phyloP scores from a whole-genome alignment of 2,329 filamentous ascomycete genomes.

The Penicillium sp. region DNA sequence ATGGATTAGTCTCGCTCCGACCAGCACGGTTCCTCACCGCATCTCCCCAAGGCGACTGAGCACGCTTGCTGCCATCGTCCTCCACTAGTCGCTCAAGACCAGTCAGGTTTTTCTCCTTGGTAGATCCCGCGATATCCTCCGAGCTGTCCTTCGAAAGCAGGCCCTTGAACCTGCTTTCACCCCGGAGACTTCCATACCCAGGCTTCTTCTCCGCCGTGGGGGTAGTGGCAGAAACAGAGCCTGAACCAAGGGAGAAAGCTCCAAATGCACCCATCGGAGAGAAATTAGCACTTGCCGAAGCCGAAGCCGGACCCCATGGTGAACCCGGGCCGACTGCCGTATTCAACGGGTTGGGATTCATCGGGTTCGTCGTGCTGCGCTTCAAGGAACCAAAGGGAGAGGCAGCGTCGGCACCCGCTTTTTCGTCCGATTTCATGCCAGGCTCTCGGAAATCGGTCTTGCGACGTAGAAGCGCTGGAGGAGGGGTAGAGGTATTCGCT shows the following conservation, averaged over 20 bases:
- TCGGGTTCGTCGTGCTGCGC: conserved; percentile 56
- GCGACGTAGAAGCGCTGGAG: conserved; percentile 60
- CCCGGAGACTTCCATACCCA: conserved; percentile 64
- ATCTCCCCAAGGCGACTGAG: conserved; percentile 55
- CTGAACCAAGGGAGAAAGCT: conserved; percentile 70
- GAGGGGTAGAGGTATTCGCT: conserved; percentile 59
- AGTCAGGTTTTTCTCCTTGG: conserved; percentile 57
- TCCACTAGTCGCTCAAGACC: conserved; percentile 57
- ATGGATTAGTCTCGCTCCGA: conserved; percentile 52
- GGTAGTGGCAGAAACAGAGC: conserved; percentile 45
- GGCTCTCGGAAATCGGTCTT: conserved; percentile 63
- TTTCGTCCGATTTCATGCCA: conserved; percentile 48
- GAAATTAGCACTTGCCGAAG: conserved; percentile 62
- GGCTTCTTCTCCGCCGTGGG: conserved; percentile 69
- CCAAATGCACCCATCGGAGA: conserved; percentile 84
- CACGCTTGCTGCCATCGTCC: conserved; percentile 46
- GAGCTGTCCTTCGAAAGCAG: conserved; percentile 75
- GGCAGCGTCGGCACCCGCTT: conserved; percentile 43
- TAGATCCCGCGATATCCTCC: conserved; percentile 59
- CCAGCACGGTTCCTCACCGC: conserved; percentile 47
- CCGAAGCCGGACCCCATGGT: conserved; percentile 60
- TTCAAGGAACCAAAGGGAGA: conserved; percentile 57
- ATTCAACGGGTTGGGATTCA: conserved; percentile 51
- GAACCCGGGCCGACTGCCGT: conserved; percentile 52
- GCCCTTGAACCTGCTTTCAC: conserved; percentile 83